Conservation (phyloP, 331 rosid species). For the Quercus lobata region DNA sequence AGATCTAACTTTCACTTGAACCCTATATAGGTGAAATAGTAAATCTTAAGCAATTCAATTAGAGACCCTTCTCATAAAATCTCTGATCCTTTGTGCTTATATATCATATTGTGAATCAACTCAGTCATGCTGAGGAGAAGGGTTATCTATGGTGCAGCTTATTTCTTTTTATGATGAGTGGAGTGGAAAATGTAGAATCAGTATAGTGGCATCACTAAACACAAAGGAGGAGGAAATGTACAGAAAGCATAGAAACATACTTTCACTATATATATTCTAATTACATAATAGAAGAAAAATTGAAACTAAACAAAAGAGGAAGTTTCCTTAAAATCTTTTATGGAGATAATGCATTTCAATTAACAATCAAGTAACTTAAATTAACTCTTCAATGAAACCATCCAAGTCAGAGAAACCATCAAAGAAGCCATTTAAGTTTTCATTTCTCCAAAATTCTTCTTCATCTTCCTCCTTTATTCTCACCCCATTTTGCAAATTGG, state of each 20-base stretch:
- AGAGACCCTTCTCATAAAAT: too few relatives aligned
- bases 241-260: not conserved
- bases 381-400: constrained; percentile 35
- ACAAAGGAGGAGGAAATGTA: not conserved
- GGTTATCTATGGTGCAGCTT: too few relatives aligned
- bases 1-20: too few relatives aligned
- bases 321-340: not conserved
- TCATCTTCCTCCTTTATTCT: constrained; percentile 14
- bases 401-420: constrained; percentile 44
- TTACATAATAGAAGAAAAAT: not conserved
- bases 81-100: too few relatives aligned
- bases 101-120: too few relatives aligned
- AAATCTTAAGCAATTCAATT: too few relatives aligned
- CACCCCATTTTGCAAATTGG: constrained; percentile 19
- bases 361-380: constrained; percentile 21
- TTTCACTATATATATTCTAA: not conserved
- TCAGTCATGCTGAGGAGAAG: too few relatives aligned
- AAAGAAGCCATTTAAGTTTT: constrained; percentile 31
- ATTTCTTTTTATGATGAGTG: too few relatives aligned
- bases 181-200: too few relatives aligned
- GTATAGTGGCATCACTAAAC: too few relatives aligned
- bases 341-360: not conserved
- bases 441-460: constrained; percentile 22
- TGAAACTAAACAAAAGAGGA: not conserved
- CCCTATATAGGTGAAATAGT: too few relatives aligned